Conservation (phyloP, 2,329 filamentous ascomycete genomes). For the Colletotrichum sp. region DNA sequence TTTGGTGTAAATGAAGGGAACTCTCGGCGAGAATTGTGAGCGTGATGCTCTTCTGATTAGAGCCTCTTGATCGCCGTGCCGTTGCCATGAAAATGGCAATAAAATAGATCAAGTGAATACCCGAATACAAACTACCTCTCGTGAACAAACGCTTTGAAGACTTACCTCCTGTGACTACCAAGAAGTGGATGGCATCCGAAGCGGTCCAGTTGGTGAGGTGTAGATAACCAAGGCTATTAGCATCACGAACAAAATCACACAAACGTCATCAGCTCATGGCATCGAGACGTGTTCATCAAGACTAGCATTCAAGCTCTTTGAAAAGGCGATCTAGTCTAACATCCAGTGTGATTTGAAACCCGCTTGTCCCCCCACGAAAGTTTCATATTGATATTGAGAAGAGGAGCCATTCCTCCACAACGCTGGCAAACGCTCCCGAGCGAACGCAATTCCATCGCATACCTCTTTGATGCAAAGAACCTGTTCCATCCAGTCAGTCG, state of each 20-base stretch:
- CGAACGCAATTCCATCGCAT: background rate
- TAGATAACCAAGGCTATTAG: background rate
- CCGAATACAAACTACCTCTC: background rate
- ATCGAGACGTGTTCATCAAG: background rate
- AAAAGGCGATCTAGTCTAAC: conserved; percentile 3
- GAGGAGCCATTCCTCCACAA: background rate
- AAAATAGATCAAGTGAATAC: background rate
- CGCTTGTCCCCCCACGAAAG: background rate
- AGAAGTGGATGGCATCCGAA: background rate
- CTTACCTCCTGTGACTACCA: background rate
- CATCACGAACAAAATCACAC: background rate
- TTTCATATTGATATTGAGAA: background rate
- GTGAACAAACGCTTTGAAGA: background rate
- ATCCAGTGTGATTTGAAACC: background rate
- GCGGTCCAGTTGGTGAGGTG: background rate
- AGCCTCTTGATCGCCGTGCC: background rate
- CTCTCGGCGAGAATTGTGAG: background rate
- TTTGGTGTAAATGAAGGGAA: background rate
- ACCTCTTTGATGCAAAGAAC: background rate
- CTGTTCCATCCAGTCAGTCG: background rate
- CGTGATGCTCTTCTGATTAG: background rate
- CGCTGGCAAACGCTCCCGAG: background rate
- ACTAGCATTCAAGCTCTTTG: background rate
- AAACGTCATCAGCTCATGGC: background rate
- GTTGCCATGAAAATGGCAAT: background rate